Conservation (phyloP, 805 yeast species). For the Candida pseudofarinosa region DNA sequence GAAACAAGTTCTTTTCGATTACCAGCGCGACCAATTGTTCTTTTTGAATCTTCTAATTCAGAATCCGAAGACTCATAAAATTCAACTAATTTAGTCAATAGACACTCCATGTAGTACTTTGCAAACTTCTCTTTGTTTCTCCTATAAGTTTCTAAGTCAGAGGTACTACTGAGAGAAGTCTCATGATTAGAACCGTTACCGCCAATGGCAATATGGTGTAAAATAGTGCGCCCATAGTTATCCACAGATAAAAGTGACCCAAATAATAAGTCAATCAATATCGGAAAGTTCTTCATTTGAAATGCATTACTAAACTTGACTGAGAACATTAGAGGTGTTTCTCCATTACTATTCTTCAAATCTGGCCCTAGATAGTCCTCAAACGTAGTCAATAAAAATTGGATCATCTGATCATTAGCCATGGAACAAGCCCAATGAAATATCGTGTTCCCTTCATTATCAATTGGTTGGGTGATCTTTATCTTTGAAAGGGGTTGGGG, state of each 20-base stretch:
- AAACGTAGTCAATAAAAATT: slow-evolving; percentile 57
- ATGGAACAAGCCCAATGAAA: slow-evolving; percentile 95
- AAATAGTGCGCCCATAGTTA: slow-evolving; percentile 35
- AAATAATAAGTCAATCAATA: slow-evolving; percentile 28
- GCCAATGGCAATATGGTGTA: slow-evolving; percentile 37
- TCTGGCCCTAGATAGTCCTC: slow-evolving; percentile 63
- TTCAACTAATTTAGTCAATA: slow-evolving; percentile 31
- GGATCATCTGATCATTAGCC: slow-evolving; percentile 70
- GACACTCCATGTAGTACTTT: slow-evolving; percentile 35
- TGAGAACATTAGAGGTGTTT: slow-evolving; percentile 64
- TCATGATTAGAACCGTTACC: slow-evolving; percentile 13
- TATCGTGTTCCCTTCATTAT: slow-evolving; percentile 89
- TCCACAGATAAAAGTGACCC: slow-evolving; percentile 37
- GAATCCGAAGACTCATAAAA: slow-evolving; percentile 18
- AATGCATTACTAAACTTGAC: slow-evolving; percentile 38
- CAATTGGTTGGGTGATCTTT: slow-evolving; percentile 80
- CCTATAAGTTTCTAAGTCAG: slow-evolving; percentile 9
- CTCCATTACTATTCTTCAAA: slow-evolving; percentile 78
- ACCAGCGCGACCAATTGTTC: slow-evolving; percentile 3
- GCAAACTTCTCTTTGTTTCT: slow-evolving; percentile 35
- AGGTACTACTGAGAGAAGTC: slow-evolving; percentile 1
- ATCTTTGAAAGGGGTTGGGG: slow-evolving; percentile 55
- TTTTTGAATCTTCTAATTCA: slow-evolving; percentile 5
- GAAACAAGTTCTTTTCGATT: slow-evolving; percentile 27
- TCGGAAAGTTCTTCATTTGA: slow-evolving; percentile 34